Evolutionary conservation across 208 protist genomes (phyloP).

Genomic region (Crithidia thermophila): DNA sequence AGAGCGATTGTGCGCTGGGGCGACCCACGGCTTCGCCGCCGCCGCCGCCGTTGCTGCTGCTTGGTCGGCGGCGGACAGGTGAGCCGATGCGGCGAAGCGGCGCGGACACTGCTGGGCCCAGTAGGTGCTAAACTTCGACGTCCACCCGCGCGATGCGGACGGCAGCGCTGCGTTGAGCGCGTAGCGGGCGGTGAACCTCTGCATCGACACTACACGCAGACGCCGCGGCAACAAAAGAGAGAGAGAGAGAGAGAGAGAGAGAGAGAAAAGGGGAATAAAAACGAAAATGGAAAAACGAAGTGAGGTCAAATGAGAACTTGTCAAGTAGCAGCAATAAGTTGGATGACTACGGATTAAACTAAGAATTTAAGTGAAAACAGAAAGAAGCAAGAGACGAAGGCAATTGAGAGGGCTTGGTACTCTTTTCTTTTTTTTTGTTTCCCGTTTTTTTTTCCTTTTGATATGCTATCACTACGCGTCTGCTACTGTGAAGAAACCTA

Average conservation of each 20-base stretch:
- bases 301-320: too few species aligned
- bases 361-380: not conserved
- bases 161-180: constrained; percentile 9
- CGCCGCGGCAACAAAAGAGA: too few species aligned
- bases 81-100: constrained; percentile 11
- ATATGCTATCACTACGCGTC: not conserved
- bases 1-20: constrained; percentile 52
- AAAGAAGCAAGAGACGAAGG: not conserved
- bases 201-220: constrained; percentile 23
- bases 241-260: not conserved
- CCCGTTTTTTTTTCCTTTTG: not conserved
- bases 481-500: constrained; percentile 13
- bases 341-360: too few species aligned
- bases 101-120: constrained; percentile 22
- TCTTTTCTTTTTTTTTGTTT: not conserved
- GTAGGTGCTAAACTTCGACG: constrained; percentile 6
- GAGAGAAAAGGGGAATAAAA: not conserved
- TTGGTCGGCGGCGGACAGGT: constrained; percentile 9
- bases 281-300: not conserved
- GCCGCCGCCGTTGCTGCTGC: constrained; percentile 17
- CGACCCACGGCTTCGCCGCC: constrained; percentile 18
- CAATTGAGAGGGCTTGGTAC: not conserved
- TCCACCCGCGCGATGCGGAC: constrained; percentile 3
- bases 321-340: too few species aligned
- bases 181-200: constrained; percentile 19